Percentiles rank a stretch among this genome's conserved stretches.
phyloP scores from a whole-genome alignment of 352 stramenopile species.

The Globisporangium mamillatum region DNA sequence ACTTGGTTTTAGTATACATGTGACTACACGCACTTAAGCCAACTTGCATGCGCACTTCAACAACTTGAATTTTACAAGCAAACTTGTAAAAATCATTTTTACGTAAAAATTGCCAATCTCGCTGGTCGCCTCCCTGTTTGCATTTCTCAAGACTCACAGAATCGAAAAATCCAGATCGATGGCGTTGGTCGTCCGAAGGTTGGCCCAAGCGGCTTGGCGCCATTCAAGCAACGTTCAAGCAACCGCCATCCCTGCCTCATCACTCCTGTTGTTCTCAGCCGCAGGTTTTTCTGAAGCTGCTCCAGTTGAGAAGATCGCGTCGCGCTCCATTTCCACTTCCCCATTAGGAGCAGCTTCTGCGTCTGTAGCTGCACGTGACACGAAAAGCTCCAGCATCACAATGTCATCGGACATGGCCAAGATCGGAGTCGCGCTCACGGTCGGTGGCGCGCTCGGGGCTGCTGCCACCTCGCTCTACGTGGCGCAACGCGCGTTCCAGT shows the following conservation, averaged over 20 bases:
- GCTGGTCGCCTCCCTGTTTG: too few species aligned
- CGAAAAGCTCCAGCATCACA: neutral
- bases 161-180: conserved; percentile 15
- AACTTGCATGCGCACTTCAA: too few species aligned
- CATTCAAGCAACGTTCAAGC: conserved; percentile 1
- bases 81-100: too few species aligned
- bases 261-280: conserved; percentile 6
- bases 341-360: neutral
- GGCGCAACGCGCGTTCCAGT: conserved; percentile 19
- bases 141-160: neutral
- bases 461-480: conserved; percentile 31
- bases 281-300: conserved; percentile 4
- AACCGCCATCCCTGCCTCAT: neutral
- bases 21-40: too few species aligned
- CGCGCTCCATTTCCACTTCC: neutral
- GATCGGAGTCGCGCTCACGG: conserved; percentile 37
- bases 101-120: too few species aligned
- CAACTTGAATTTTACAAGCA: too few species aligned
- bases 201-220: neutral
- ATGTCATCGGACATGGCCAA: conserved; percentile 48
- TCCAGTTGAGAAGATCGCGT: conserved; percentile 1
- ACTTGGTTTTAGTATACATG: too few species aligned
- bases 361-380: neutral
- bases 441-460: conserved; percentile 44
- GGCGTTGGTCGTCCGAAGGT: conserved; percentile 11